Evolutionary conservation across 768 basidiomycete genomes (phyloP).

Genomic region (Kwoniella sp.): DNA sequence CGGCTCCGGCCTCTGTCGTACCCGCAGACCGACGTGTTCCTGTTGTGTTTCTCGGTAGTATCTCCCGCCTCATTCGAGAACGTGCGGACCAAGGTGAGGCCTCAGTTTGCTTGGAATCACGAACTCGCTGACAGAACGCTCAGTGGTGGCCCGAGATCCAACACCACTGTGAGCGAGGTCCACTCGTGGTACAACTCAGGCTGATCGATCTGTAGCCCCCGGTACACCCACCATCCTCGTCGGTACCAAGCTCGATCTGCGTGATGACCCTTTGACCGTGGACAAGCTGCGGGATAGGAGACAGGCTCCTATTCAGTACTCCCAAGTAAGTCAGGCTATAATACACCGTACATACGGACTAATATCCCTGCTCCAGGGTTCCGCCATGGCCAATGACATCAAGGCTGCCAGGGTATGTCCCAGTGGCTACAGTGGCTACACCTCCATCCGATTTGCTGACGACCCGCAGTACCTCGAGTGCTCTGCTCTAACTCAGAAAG

Average conservation of each 20-base stretch:
- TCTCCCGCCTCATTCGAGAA: conserved; percentile 87
- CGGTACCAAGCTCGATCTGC: conserved; percentile 88
- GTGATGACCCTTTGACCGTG: conserved; percentile 76
- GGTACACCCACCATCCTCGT: conserved; percentile 89
- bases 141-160: conserved; percentile 66
- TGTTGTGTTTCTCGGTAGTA: conserved; percentile 90
- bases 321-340: conserved; percentile 20
- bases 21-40: conserved; percentile 97
- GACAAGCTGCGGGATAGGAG: conserved; percentile 47
- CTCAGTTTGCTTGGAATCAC: neutral
- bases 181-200: neutral
- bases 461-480: conserved; percentile 43
- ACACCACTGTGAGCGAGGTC: conserved; percentile 64
- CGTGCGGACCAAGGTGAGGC: conserved; percentile 62
- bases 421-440: neutral
- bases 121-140: neutral
- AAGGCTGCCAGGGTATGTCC: conserved; percentile 43
- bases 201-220: conserved; percentile 57
- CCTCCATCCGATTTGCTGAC: conserved; percentile 10
- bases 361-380: conserved; percentile 22
- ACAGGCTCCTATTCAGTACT: conserved; percentile 44
- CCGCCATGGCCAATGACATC: conserved; percentile 40
- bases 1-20: conserved; percentile 69
- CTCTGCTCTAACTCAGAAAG: conserved; percentile 49
- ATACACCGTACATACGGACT: neutral